A percentile compares a stretch with the other conserved stretches of the same genome.
These are phyloP conservation scores for Zymoseptoria ardabiliae DNA, from an alignment of 2,329 filamentous ascomycete genomes.

Conservation along the genomic window DNA sequence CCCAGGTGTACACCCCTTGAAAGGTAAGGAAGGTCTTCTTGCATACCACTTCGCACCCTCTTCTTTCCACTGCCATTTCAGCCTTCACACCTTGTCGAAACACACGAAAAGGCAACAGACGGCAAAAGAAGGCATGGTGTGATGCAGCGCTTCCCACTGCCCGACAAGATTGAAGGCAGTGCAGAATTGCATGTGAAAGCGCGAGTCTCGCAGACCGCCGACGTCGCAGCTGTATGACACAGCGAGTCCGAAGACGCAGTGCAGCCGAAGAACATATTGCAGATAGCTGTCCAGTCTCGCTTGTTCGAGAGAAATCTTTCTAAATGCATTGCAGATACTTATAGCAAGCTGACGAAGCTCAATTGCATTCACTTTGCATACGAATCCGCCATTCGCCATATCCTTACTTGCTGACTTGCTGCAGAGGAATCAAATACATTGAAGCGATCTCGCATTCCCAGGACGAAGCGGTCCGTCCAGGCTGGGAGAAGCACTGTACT, in stretches of 20 bases:
- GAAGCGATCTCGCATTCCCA: neutral
- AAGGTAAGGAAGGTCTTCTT: neutral
- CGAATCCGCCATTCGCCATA: neutral
- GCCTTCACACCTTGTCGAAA: neutral
- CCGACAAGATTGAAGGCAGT: neutral
- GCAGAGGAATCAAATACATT: neutral
- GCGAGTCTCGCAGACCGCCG: neutral
- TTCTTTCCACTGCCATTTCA: neutral
- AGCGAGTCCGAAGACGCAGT: neutral
- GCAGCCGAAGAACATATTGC: neutral
- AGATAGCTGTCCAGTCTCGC: neutral
- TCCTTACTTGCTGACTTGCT: neutral
- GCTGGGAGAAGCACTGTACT: neutral
- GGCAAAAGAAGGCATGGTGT: neutral
- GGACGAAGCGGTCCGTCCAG: neutral
- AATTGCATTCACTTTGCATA: neutral
- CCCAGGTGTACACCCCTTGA: neutral
- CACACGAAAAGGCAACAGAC: neutral
- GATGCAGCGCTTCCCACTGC: neutral
- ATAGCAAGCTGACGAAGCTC: too few relatives aligned
- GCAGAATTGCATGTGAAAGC: neutral
- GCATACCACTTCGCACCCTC: neutral
- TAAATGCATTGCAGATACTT: neutral
- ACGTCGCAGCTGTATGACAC: neutral
- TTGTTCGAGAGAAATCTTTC: neutral